Base-by-base conservation (phyloP, 805 yeast species). In the Yarrowia phangngaensis region DNA sequence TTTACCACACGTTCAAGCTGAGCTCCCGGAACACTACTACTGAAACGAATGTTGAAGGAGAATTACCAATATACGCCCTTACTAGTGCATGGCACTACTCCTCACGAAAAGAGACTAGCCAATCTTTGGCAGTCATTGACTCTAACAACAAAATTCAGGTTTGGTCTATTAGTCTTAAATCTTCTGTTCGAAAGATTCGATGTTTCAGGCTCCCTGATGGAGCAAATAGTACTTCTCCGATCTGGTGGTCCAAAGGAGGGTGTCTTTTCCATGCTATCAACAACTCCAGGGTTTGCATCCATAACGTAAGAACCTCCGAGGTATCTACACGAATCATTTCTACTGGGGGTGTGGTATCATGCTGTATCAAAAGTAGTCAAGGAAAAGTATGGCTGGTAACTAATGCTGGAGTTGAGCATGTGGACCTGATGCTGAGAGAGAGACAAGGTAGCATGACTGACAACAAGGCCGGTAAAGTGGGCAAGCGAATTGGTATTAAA, bases 21-120 rank as follows among this genome's bases (percentile, higher is more conserved):
- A 38, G 45, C 14, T 38, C 45, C 7, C 31, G 45, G 13, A n/a
- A 12, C 20, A 29, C 35, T 24, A 24, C 12, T 12, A 24, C 11
- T 24, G 11, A 9, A 24, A 24, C 9, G 27, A 9, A 24, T 9
- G 12, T 24, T 12, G 16, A 8, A 12, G 35, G 48, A 12, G 29
- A 41, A 16, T 20, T 29, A 5, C 34, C 33, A 0, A 28, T 19
- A 13, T 41, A 29, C 17, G 34, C 48, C 5, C 35, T 41, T 4
- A 23, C 48, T 2, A 29, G 28, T 3, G 26, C 52, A 15, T 50
- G 52, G 52, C 52, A 50, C 20, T 50, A 50, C 51, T 43, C 51
- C 9, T 43, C 50, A 2, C 14, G 34, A 31, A 34, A 33, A 14
- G 14, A 23, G 4, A 15, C 35, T 8, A 28, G 23, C 23, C 52